Percentiles rank a stretch among this genome's conserved stretches.
Conservation (phyloP, 2,329 filamentous ascomycete species). For the Myriangium duriaei region DNA sequence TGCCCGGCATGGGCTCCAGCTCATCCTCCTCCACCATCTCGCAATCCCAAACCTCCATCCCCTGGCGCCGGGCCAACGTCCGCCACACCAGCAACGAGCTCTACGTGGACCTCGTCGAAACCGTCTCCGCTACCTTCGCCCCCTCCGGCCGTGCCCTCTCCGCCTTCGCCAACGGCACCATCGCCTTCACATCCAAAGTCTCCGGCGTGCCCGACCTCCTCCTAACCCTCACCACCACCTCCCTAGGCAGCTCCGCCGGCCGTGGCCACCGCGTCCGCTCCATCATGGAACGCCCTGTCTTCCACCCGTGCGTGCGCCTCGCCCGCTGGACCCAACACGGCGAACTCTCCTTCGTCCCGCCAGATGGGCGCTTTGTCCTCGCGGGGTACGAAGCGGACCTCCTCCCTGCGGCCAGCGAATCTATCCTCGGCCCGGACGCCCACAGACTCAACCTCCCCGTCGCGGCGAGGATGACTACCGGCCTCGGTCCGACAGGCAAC, state of each 20-base stretch:
- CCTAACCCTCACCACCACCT: slow-evolving; percentile 65
- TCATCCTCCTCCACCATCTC: slow-evolving; percentile 1
- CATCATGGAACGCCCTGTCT: slow-evolving; percentile 78
- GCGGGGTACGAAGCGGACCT: slow-evolving; percentile 85
- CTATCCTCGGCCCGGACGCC: slow-evolving; percentile 14
- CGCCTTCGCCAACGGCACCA: slow-evolving; percentile 79
- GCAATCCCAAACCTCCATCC: slow-evolving; percentile 42
- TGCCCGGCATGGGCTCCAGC: slow-evolving; percentile 8
- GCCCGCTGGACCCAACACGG: slow-evolving; percentile 83
- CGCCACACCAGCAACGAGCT: slow-evolving; percentile 94
- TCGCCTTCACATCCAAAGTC: slow-evolving; percentile 89
- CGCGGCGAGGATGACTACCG: slow-evolving; percentile 67
- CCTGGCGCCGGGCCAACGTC: slow-evolving; percentile 86
- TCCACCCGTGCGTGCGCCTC: slow-evolving; percentile 87
- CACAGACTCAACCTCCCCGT: slow-evolving; percentile 70
- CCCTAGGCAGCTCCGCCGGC: slow-evolving; percentile 60
- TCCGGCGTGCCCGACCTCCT: slow-evolving; percentile 88
- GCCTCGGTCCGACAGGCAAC: slow-evolving; percentile 58
- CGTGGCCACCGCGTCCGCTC: slow-evolving; percentile 22
- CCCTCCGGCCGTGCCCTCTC: slow-evolving; percentile 79
- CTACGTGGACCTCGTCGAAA: slow-evolving; percentile 92
- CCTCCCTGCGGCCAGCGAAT: slow-evolving; percentile 47
- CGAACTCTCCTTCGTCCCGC: slow-evolving; percentile 89
- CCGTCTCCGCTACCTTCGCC: slow-evolving; percentile 72
- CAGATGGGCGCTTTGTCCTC: slow-evolving; percentile 85